These are phyloP conservation scores for Discostella stelligera DNA, from an alignment of 352 stramenopile genomes.

Conservation along the genomic window DNA sequence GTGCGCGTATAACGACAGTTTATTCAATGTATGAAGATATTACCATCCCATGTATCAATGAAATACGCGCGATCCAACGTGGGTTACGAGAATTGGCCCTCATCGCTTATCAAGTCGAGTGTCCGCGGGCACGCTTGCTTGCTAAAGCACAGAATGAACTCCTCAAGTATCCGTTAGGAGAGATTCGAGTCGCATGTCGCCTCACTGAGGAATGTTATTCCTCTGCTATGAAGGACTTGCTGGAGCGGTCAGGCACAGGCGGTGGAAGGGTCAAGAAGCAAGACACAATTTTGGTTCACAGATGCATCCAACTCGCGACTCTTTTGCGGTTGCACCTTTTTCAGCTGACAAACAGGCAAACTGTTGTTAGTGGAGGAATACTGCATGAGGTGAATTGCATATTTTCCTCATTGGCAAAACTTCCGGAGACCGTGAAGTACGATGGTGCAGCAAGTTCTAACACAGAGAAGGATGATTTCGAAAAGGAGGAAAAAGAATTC, in stretches of 20 bases:
- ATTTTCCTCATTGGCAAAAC: conserved; percentile 45
- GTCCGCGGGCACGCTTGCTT: conserved; percentile 25
- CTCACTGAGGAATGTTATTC: conserved; percentile 34
- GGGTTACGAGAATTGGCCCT: conserved; percentile 54
- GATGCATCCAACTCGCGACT: conserved; percentile 44
- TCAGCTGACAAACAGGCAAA: conserved; percentile 24
- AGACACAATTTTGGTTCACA: conserved; percentile 36
- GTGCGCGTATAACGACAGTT: conserved; percentile 49
- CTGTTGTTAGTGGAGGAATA: conserved; percentile 11
- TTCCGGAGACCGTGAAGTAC: conserved; percentile 31
- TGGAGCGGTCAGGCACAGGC: conserved; percentile 43
- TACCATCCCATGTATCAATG: conserved; percentile 65
- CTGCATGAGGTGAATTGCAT: conserved; percentile 39
- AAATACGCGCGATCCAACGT: conserved; percentile 68
- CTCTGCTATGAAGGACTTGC: conserved; percentile 40
- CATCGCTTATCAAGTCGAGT: conserved; percentile 29
- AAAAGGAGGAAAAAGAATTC: conserved; percentile 58
- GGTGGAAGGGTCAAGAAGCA: conserved; percentile 22
- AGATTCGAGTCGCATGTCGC: conserved; percentile 15
- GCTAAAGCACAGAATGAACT: conserved; percentile 51
- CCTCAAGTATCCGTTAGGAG: conserved; percentile 47
- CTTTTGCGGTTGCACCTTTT: conserved; percentile 48
- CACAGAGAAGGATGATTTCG: conserved; percentile 23
- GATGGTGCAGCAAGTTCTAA: conserved; percentile 19
- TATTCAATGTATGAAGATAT: conserved; percentile 82